phyloP scores from a whole-genome alignment of 2,329 filamentous ascomycete genomes.

The Aspergillus intermedius region DNA sequence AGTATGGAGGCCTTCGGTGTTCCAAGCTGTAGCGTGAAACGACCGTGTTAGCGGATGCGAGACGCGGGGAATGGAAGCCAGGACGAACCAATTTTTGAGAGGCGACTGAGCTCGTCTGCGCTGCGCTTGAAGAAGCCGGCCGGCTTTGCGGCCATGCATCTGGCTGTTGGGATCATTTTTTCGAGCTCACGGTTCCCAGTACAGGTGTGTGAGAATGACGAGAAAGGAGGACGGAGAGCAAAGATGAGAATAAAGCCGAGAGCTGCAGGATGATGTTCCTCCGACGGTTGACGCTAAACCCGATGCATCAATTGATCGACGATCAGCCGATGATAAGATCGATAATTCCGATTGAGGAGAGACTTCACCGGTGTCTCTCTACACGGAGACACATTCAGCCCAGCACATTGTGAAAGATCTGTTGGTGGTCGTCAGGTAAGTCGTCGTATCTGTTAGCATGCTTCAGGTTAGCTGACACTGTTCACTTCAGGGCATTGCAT shows the following conservation, averaged over 20 bases:
- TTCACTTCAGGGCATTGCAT: no score
- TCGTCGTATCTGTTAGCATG: no score
- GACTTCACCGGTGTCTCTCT: background rate
- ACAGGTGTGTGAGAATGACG: background rate
- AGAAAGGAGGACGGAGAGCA: background rate
- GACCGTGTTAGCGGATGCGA: constrained; percentile 5
- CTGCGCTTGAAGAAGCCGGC: constrained; percentile 53
- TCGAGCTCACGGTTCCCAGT: background rate
- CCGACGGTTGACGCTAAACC: constrained; percentile 1
- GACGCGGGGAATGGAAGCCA: background rate
- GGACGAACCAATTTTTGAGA: constrained; percentile 48
- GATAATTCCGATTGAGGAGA: background rate
- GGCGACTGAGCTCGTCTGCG: constrained; percentile 52
- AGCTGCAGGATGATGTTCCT: constrained; percentile 1
- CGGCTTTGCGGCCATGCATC: constrained; percentile 32
- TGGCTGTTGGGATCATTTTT: constrained; percentile 35
- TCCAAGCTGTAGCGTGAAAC: constrained; percentile 29
- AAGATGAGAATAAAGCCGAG: background rate
- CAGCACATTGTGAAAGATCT: background rate
- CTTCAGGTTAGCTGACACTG: no score
- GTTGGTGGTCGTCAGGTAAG: background rate
- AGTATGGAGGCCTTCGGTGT: constrained; percentile 30
- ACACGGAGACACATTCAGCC: background rate
- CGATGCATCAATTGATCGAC: background rate
- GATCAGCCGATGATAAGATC: constrained; percentile 4